Evolutionary conservation across 345 rosid species (phyloP).

Genomic region (Schrenkiella parvula): DNA sequence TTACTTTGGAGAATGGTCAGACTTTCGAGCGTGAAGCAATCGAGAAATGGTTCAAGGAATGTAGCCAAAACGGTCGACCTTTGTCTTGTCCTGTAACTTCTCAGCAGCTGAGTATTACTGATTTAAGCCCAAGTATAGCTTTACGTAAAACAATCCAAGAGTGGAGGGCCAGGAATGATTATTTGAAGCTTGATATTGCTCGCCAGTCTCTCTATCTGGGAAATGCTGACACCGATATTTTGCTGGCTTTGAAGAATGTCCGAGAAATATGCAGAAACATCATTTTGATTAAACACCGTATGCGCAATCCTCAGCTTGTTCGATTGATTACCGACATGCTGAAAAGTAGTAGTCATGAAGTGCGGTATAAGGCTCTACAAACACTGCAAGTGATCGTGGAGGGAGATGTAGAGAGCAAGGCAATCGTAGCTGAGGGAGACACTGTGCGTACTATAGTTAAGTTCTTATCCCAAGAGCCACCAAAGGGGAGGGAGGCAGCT

Average conservation of each 20-base stretch:
- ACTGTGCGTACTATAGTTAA: slow-evolving; percentile 88
- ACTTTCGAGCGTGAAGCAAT: slow-evolving; percentile 91
- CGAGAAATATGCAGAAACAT: slow-evolving; percentile 54
- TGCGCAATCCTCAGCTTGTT: slow-evolving; percentile 64
- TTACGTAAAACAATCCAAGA: slow-evolving; percentile 83
- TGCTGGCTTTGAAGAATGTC: slow-evolving; percentile 56
- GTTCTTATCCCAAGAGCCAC: slow-evolving; percentile 66
- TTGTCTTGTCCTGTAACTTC: slow-evolving; percentile 75
- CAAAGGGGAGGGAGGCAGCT: slow-evolving; percentile 82
- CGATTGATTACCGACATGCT: slow-evolving; percentile 75
- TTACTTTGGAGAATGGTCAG: slow-evolving; percentile 79
- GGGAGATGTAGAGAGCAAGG: slow-evolving; percentile 86
- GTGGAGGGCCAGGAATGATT: slow-evolving; percentile 93
- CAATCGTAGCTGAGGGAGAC: slow-evolving; percentile 81
- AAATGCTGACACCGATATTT: slow-evolving; percentile 61
- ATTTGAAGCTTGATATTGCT: slow-evolving; percentile 80
- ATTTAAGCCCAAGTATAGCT: slow-evolving; percentile 78
- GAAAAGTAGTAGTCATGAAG: slow-evolving; percentile 68
- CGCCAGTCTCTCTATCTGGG: slow-evolving; percentile 54
- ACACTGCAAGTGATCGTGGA: slow-evolving; percentile 73
- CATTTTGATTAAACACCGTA: slow-evolving; percentile 46
- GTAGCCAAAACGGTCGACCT: slow-evolving; percentile 55
- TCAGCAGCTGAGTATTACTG: slow-evolving; percentile 52
- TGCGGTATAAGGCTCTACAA: slow-evolving; percentile 67
- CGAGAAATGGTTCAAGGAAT: slow-evolving; percentile 82